Percentiles rank a stretch among this genome's conserved stretches.
phyloP scores from a whole-genome alignment of 106 monocot genomes.

The Chionographis japonica region DNA sequence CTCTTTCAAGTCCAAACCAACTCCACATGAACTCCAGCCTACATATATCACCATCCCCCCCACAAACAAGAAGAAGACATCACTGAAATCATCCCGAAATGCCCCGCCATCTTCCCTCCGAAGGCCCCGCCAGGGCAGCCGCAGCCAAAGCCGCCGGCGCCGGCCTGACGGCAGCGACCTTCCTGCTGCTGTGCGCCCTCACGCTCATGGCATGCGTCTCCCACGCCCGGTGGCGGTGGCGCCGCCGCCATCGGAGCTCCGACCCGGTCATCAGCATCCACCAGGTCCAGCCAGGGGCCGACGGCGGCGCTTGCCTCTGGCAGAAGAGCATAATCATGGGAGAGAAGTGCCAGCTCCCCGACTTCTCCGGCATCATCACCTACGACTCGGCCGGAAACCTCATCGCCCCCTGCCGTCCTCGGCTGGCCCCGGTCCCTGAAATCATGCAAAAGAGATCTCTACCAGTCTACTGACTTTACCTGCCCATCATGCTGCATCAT shows the following conservation, averaged over 20 bases:
- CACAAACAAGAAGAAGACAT: no score
- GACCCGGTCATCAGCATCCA: conserved; percentile 38
- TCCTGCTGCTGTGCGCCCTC: conserved; percentile 29
- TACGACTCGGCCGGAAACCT: conserved; percentile 53
- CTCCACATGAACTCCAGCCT: no score
- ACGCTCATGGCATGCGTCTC: conserved; percentile 26
- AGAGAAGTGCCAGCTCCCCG: conserved; percentile 64
- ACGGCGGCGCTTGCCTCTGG: conserved; percentile 38
- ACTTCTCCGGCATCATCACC: conserved; percentile 56
- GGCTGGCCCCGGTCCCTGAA: not conserved
- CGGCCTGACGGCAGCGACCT: conserved; percentile 7
- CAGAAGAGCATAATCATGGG: conserved; percentile 72
- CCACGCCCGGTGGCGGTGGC: conserved; percentile 23
- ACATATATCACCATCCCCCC: no score
- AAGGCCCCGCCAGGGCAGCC: no score
- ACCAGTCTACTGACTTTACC: no score
- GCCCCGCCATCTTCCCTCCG: no score
- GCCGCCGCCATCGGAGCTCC: conserved; percentile 4
- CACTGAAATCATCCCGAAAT: no score
- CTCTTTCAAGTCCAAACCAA: no score
- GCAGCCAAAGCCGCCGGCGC: not conserved
- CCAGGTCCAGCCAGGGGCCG: conserved; percentile 30
- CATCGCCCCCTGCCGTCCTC: conserved; percentile 25
- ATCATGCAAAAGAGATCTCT: not conserved
- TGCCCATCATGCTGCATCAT: no score